Evolutionary conservation across 352 stramenopile genomes (phyloP).

Genomic region (Globisporangium irregulare): DNA sequence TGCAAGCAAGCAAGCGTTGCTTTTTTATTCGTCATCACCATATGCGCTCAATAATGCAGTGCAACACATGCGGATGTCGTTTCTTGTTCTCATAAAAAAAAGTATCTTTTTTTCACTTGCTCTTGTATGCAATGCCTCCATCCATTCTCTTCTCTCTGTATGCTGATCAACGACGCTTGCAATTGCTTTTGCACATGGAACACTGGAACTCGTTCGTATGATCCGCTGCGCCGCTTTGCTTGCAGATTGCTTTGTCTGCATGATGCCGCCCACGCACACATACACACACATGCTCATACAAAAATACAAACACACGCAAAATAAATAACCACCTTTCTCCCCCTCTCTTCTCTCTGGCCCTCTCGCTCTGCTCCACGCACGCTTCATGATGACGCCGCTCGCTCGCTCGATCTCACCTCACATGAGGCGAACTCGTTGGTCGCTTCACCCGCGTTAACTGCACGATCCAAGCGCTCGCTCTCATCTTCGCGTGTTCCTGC

Average conservation of each 20-base stretch:
- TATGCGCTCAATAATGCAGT: neutral
- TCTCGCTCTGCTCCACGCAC: too few species aligned
- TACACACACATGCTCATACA: neutral
- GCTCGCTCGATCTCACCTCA: too few species aligned
- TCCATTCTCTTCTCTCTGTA: neutral
- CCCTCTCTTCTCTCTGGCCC: too few species aligned
- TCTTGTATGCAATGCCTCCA: too few species aligned
- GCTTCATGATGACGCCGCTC: too few species aligned
- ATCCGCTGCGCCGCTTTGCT: too few species aligned
- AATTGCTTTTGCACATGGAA: neutral
- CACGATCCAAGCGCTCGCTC: constrained; percentile 2
- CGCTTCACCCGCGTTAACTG: neutral
- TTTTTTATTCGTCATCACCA: too few species aligned
- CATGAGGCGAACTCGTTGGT: too few species aligned
- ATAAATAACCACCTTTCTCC: constrained; percentile 28
- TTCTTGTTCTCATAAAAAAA: too few species aligned
- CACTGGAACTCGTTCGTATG: neutral
- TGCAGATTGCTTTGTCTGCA: too few species aligned
- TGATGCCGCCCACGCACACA: neutral
- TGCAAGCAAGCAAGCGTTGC: neutral
- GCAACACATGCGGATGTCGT: neutral
- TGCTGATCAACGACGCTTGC: neutral
- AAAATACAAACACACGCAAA: constrained; percentile 7
- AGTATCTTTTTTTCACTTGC: too few species aligned
- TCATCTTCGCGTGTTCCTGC: constrained; percentile 10